Evolutionary conservation across 129 eudicot species (phyloP).

Genomic region (Flaveria linearis): DNA sequence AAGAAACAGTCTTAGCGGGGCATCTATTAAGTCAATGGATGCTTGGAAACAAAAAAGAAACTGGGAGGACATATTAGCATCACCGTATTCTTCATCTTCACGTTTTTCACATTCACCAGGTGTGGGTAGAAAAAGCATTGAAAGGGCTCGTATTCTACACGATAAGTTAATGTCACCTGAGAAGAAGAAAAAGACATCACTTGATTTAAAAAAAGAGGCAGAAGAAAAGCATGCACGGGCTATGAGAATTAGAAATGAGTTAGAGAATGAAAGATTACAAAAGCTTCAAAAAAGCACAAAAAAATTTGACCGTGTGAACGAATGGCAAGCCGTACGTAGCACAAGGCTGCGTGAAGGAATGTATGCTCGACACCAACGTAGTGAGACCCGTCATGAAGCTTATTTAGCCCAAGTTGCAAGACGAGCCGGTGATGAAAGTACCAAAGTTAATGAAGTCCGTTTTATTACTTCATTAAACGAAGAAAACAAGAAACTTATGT

Average conservation of each 20-base stretch:
- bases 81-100: slow-evolving; percentile 70
- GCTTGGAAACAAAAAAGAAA: slow-evolving; percentile 97
- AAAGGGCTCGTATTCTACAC: slow-evolving; percentile 79
- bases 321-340: slow-evolving; percentile 94
- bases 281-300: slow-evolving; percentile 85
- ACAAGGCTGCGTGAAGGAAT: slow-evolving; percentile 73
- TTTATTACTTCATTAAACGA: slow-evolving; percentile 92
- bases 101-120: slow-evolving; percentile 92
- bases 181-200: slow-evolving; percentile 74
- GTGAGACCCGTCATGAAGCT: slow-evolving; percentile 92
- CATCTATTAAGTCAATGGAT: slow-evolving; percentile 64
- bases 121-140: slow-evolving; percentile 74
- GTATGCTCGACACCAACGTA: slow-evolving; percentile 85
- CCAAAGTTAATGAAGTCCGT: slow-evolving; percentile 94
- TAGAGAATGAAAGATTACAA: slow-evolving; percentile 84
- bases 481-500: slow-evolving; percentile 77
- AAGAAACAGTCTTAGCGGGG: slow-evolving; percentile 47
- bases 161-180: slow-evolving; percentile 96
- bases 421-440: slow-evolving; percentile 93
- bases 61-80: slow-evolving; percentile 85
- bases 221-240: slow-evolving; percentile 97
- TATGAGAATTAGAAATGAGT: slow-evolving; percentile 72
- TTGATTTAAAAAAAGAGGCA: slow-evolving; percentile 87
- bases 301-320: slow-evolving; percentile 86
- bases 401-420: slow-evolving; percentile 82